Conservation (phyloP, 192 early-diverging fungal species). For the Coemansia asiatica region DNA sequence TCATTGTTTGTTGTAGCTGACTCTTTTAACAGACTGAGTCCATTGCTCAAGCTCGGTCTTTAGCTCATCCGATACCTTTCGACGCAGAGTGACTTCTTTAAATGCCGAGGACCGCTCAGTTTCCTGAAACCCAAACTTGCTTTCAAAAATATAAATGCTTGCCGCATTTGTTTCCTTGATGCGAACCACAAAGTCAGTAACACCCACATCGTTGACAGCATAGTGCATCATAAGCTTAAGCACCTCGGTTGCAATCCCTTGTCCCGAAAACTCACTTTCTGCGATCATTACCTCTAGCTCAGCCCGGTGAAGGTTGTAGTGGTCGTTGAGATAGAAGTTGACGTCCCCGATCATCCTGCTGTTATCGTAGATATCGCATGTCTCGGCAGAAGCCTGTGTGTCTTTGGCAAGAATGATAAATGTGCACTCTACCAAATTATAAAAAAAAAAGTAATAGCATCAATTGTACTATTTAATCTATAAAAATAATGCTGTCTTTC, state of each 20-base stretch:
- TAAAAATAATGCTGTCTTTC: too few species aligned
- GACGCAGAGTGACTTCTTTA: slow-evolving; percentile 48
- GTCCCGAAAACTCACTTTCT: slow-evolving; percentile 38
- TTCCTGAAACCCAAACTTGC: slow-evolving; percentile 46
- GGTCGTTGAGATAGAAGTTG: slow-evolving; percentile 90
- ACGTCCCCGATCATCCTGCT: slow-evolving; percentile 91
- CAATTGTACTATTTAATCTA: too few species aligned
- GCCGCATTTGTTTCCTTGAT: slow-evolving; percentile 51
- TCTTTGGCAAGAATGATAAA: slow-evolving; percentile 63
- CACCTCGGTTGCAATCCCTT: slow-evolving; percentile 48
- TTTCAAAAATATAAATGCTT: slow-evolving; percentile 44
- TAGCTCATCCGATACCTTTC: slow-evolving; percentile 22
- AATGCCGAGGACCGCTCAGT: slow-evolving; percentile 45
- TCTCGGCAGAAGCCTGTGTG: neutral
- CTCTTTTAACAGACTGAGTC: slow-evolving; percentile 18
- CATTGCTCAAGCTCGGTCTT: slow-evolving; percentile 7
- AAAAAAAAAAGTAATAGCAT: too few species aligned
- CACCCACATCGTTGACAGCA: slow-evolving; percentile 41
- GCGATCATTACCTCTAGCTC: slow-evolving; percentile 98
- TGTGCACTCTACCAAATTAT: slow-evolving; percentile 61
- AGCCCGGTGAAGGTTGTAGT: slow-evolving; percentile 66
- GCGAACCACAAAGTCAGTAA: slow-evolving; percentile 50
- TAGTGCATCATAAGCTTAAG: slow-evolving; percentile 55
- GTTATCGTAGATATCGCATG: slow-evolving; percentile 14
- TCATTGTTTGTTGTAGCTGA: slow-evolving; percentile 13